Evolutionary conservation across 495 filamentous ascomycete genomes (phyloP).

Genomic region (Neohortaea acidophila): DNA sequence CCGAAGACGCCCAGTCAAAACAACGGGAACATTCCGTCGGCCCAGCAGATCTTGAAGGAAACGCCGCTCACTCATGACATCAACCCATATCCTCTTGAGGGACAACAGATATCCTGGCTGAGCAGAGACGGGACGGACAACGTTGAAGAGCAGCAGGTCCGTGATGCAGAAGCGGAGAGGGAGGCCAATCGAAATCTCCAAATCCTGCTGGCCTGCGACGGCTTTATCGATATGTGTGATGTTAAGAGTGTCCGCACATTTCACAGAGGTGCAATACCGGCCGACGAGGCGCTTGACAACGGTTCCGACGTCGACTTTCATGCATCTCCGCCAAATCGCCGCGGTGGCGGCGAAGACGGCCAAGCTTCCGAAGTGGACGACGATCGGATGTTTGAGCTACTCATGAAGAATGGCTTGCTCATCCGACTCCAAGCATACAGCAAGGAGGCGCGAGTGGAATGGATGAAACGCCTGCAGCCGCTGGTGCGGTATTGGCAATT

Average conservation of each 20-base stretch:
- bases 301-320: constrained; percentile 33
- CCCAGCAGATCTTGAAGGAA: constrained; percentile 40
- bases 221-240: constrained; percentile 49
- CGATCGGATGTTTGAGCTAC: constrained; percentile 47
- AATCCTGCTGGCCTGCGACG: constrained; percentile 46
- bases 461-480: constrained; percentile 44
- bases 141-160: constrained; percentile 34
- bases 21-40: constrained; percentile 37
- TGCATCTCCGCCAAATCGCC: constrained; percentile 34
- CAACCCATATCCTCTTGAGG: constrained; percentile 43
- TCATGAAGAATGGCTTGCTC: constrained; percentile 46
- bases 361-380: constrained; percentile 38
- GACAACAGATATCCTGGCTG: constrained; percentile 44
- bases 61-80: constrained; percentile 49
- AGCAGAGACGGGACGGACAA: constrained; percentile 18
- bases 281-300: constrained; percentile 35
- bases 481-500: constrained; percentile 52
- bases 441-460: constrained; percentile 42
- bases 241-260: constrained; percentile 43
- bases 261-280: constrained; percentile 33
- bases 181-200: constrained; percentile 46
- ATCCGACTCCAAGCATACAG: constrained; percentile 54
- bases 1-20: constrained; percentile 34
- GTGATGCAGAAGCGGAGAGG: constrained; percentile 43
- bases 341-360: constrained; percentile 39